phyloP scores from a whole-genome alignment of 2,329 filamentous ascomycete species.

The Nigrospora osmanthi region DNA sequence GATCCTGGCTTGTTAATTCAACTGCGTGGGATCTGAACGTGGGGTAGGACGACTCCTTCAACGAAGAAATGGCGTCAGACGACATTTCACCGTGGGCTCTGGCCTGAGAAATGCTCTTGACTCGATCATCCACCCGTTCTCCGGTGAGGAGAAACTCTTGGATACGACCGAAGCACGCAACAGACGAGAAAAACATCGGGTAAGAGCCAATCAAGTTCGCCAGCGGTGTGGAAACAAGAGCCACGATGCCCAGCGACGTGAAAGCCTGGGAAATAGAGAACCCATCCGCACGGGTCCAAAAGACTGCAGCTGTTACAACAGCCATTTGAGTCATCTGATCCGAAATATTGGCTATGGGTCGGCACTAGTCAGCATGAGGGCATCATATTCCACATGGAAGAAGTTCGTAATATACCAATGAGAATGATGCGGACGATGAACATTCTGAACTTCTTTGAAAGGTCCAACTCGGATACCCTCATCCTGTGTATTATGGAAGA shows the following conservation, averaged over 20 bases:
- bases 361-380: no score
- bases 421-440: background rate
- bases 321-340: background rate
- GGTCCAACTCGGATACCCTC: conserved; percentile 1
- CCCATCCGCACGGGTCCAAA: conserved; percentile 16
- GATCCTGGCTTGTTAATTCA: background rate
- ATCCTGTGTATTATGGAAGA: background rate
- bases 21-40: background rate
- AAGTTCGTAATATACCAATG: background rate
- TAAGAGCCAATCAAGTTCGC: background rate
- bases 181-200: background rate
- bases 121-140: background rate
- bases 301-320: conserved; percentile 1
- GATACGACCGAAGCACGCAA: conserved; percentile 2
- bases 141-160: background rate
- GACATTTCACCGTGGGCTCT: background rate
- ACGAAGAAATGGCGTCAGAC: background rate
- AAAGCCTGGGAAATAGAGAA: conserved; percentile 30
- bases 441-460: conserved; percentile 1
- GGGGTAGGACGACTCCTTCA: background rate
- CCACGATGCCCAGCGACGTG: conserved; percentile 15
- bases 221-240: conserved; percentile 3
- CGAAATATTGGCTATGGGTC: background rate
- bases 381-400: no score
- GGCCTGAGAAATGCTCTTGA: no score